phyloP scores from a whole-genome alignment of 1,284 basidiomycete genomes.

The Moniliella sp. region DNA sequence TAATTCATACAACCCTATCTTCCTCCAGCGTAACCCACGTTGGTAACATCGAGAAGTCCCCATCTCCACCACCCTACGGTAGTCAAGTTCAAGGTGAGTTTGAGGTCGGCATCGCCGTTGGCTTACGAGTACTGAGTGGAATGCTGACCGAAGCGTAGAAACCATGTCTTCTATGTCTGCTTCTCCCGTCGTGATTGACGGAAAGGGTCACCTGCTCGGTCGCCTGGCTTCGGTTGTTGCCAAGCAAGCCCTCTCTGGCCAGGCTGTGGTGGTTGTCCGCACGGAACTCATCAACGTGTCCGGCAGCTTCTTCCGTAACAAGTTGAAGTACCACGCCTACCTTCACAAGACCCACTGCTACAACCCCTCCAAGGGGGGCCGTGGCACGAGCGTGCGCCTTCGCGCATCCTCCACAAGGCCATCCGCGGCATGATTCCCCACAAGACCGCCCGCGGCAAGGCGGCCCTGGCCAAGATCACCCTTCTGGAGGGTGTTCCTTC shows the following conservation, averaged over 20 bases:
- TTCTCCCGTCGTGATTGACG: conserved; percentile 93
- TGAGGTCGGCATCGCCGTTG: too few species aligned
- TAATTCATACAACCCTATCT: too few species aligned
- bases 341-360: conserved; percentile 97
- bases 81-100: too few species aligned
- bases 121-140: too few species aligned
- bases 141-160: too few species aligned
- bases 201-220: conserved; percentile 98
- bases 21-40: too few species aligned
- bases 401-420: conserved; percentile 92
- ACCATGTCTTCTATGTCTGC: conserved; percentile 5
- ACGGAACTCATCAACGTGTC: conserved; percentile 99
- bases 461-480: conserved; percentile 88
- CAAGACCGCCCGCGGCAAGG: conserved; percentile 85
- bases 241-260: conserved; percentile 69
- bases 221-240: conserved; percentile 94
- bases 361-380: conserved; percentile 97
- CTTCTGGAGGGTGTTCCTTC: conserved; percentile 96
- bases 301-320: conserved; percentile 99
- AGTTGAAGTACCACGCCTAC: conserved; percentile 98
- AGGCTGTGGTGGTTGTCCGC: conserved; percentile 95
- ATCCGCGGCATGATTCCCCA: conserved; percentile 84
- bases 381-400: conserved; percentile 95
- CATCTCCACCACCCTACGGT: too few species aligned
- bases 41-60: too few species aligned